These are phyloP conservation scores for Elasticomyces elasticus DNA, from an alignment of 495 filamentous ascomycete species.

Conservation along the genomic window DNA sequence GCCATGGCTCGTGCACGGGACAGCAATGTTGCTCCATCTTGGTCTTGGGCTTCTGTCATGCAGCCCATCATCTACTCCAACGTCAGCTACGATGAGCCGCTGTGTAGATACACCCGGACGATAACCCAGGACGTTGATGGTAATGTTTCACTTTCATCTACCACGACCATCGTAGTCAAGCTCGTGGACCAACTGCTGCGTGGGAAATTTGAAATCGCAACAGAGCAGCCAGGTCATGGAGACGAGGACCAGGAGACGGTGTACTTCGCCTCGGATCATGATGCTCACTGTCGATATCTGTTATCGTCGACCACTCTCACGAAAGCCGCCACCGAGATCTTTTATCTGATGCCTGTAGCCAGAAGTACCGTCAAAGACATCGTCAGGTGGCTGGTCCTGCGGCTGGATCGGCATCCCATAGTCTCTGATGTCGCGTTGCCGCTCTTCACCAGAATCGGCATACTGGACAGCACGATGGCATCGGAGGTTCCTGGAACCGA, in stretches of 20 bases:
- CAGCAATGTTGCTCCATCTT: constrained; percentile 6
- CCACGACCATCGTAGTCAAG: background rate
- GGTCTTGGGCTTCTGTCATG: constrained; percentile 9
- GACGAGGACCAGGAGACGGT: no score
- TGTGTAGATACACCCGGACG: background rate
- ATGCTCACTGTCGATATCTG: background rate
- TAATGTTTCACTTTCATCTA: no score
- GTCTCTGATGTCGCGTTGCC: background rate
- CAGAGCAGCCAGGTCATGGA: background rate
- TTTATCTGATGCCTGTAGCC: background rate
- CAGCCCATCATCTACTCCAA: background rate
- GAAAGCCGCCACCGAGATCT: background rate
- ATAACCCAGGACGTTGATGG: background rate
- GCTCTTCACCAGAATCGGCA: background rate
- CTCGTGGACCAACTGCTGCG: background rate
- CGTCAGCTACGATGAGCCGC: background rate
- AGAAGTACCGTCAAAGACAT: background rate
- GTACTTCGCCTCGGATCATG: background rate
- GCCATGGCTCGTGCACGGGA: background rate
- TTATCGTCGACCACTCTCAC: background rate
- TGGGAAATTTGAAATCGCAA: background rate
- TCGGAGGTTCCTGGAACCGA: background rate
- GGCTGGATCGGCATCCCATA: background rate
- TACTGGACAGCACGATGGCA: background rate
- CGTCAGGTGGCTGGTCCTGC: background rate